phyloP scores from a whole-genome alignment of 352 stramenopile genomes.

The Elongisporangium prolatum region DNA sequence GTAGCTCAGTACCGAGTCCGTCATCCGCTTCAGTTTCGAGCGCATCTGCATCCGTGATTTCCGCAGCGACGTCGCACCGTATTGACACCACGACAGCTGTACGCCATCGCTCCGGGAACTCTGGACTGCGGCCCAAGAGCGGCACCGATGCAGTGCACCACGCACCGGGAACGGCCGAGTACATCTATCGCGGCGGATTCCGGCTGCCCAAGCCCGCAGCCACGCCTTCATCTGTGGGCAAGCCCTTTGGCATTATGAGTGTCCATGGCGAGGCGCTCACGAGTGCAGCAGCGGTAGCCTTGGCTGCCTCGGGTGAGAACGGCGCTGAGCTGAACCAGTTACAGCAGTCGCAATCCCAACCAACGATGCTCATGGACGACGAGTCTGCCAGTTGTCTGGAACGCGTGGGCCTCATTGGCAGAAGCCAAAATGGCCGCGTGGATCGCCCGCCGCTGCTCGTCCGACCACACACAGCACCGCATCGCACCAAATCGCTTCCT shows the following conservation, averaged over 20 bases:
- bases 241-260: neutral
- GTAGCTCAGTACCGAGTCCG: neutral
- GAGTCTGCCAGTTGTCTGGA: conserved; percentile 26
- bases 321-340: neutral
- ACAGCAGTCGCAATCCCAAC: neutral
- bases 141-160: conserved; percentile 28
- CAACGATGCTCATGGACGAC: conserved; percentile 16
- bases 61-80: conserved; percentile 17
- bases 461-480: conserved; percentile 45
- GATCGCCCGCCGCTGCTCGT: conserved; percentile 4
- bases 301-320: neutral
- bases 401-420: conserved; percentile 34
- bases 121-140: conserved; percentile 24
- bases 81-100: conserved; percentile 51
- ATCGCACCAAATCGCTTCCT: conserved; percentile 46
- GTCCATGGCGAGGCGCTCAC: neutral
- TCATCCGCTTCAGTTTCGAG: conserved; percentile 1
- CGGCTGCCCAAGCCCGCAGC: conserved; percentile 32
- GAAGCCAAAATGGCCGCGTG: conserved; percentile 12
- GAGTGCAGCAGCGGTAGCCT: conserved; percentile 14
- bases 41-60: neutral
- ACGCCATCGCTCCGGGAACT: conserved; percentile 33
- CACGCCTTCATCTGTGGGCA: neutral
- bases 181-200: conserved; percentile 57
- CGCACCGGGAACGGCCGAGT: conserved; percentile 36